phyloP scores from a whole-genome alignment of 306 rosid genomes.

The Bauhinia variegata region DNA sequence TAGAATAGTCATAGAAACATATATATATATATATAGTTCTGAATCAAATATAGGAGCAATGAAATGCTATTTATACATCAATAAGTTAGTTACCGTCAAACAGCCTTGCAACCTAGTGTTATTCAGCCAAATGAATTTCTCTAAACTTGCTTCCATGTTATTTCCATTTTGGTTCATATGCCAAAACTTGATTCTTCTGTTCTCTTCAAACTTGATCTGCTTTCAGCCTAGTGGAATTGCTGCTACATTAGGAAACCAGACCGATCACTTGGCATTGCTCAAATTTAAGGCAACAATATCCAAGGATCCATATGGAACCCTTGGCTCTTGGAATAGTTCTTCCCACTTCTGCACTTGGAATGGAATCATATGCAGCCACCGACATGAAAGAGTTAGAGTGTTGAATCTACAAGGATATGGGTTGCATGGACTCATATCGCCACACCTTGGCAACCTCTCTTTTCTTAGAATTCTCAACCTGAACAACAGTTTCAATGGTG shows the following conservation, averaged over 20 bases:
- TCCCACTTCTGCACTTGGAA: constrained; percentile 6
- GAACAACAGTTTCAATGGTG: not conserved
- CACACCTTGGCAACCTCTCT: not conserved
- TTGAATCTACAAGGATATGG: not conserved
- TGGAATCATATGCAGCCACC: not conserved
- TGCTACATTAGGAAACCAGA: constrained; percentile 3
- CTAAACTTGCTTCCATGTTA: not conserved
- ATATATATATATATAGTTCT: too few species aligned
- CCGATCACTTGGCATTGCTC: constrained; percentile 20
- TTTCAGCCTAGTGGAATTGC: too few species aligned
- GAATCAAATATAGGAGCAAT: too few species aligned
- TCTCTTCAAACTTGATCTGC: too few species aligned
- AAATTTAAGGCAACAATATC: constrained; percentile 9
- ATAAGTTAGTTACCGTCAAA: too few species aligned
- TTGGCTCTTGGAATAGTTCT: constrained; percentile 38
- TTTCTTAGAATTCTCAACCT: not conserved
- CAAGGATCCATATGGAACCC: not conserved
- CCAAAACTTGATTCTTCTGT: not conserved
- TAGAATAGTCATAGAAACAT: too few species aligned
- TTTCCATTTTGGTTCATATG: not conserved
- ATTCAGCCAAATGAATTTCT: constrained; percentile 36
- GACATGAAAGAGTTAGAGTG: constrained; percentile 8
- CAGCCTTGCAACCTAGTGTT: too few species aligned
- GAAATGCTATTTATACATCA: too few species aligned
- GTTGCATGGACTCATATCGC: not conserved